Conservation (phyloP, 495 filamentous ascomycete genomes). For the Daldinia childiae region DNA sequence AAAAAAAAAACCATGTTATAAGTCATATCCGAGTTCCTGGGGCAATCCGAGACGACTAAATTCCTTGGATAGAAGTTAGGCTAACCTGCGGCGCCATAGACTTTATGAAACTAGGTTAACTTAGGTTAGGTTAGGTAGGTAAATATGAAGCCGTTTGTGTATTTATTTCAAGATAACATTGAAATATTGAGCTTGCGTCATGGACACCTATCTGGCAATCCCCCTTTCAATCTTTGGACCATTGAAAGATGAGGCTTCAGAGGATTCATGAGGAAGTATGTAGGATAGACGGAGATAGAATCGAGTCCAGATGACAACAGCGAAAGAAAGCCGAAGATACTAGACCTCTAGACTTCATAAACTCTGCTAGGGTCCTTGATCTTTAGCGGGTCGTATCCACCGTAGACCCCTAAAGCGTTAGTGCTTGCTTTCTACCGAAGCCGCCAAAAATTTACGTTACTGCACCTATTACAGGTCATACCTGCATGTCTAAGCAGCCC, state of each 20-base stretch:
- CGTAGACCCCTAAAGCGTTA: conserved; percentile 34
- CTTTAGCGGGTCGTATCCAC: conserved; percentile 42
- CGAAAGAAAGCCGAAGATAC: conserved; percentile 14
- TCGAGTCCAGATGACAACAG: neutral
- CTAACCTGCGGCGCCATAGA: conserved; percentile 13
- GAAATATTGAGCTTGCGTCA: neutral
- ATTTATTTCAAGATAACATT: neutral
- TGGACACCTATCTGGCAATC: neutral
- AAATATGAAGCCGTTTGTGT: conserved; percentile 10
- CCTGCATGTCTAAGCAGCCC: neutral
- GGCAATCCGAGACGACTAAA: conserved; percentile 20
- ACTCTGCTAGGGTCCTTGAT: conserved; percentile 23
- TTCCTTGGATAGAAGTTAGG: conserved; percentile 11
- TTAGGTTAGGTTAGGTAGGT: neutral
- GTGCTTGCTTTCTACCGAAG: conserved; percentile 38
- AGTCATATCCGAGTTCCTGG: conserved; percentile 24
- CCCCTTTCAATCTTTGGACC: neutral
- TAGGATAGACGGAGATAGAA: conserved; percentile 1
- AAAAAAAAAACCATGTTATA: conserved; percentile 29
- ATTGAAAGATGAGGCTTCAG: neutral
- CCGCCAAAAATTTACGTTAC: conserved; percentile 19
- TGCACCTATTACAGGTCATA: conserved; percentile 9
- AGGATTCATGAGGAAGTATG: conserved; percentile 10
- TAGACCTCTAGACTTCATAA: neutral
- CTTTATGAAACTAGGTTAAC: neutral